These are phyloP conservation scores for Pythium coloratum DNA, from an alignment of 352 stramenopile genomes.

Conservation along the genomic window DNA sequence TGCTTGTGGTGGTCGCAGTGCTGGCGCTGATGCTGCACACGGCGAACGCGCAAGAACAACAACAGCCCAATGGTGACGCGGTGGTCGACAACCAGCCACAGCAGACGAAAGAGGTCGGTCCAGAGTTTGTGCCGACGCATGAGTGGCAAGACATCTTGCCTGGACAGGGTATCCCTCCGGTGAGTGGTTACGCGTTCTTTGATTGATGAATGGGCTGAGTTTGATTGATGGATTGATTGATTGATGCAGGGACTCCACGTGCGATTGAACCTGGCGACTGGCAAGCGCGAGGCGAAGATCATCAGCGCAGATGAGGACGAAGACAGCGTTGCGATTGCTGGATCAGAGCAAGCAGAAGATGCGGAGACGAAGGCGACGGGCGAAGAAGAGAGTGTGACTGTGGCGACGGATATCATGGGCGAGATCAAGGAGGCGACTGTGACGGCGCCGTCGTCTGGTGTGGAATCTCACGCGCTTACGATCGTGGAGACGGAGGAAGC, in stretches of 20 bases:
- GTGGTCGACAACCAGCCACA: slow-evolving; percentile 6
- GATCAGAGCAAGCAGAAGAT: slow-evolving; percentile 33
- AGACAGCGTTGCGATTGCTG: slow-evolving; percentile 20
- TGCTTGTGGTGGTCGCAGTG: slow-evolving; percentile 10
- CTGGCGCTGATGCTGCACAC: slow-evolving; percentile 10
- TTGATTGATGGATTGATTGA: slow-evolving; percentile 12
- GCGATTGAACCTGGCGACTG: slow-evolving; percentile 78
- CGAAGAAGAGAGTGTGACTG: slow-evolving; percentile 47
- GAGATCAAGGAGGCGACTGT: slow-evolving; percentile 37
- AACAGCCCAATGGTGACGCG: not conserved
- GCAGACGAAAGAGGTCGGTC: slow-evolving; percentile 15
- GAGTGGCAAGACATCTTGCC: slow-evolving; percentile 73
- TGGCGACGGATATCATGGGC: slow-evolving; percentile 54
- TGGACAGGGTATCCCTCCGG: slow-evolving; percentile 60
- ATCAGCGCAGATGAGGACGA: slow-evolving; percentile 41
- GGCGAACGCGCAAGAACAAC: slow-evolving; percentile 14
- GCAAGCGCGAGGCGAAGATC: slow-evolving; percentile 85
- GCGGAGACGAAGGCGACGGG: slow-evolving; percentile 35
- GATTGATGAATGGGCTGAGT: not conserved
- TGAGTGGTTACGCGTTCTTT: slow-evolving; percentile 22
- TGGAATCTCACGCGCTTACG: slow-evolving; percentile 18
- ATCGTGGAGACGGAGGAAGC: slow-evolving; percentile 27
- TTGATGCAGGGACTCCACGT: slow-evolving; percentile 76
- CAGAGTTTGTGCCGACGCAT: slow-evolving; percentile 61
- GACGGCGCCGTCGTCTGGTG: not conserved